phyloP scores from a whole-genome alignment of 2,329 filamentous ascomycete genomes.

The Diaporthe caulivora region DNA sequence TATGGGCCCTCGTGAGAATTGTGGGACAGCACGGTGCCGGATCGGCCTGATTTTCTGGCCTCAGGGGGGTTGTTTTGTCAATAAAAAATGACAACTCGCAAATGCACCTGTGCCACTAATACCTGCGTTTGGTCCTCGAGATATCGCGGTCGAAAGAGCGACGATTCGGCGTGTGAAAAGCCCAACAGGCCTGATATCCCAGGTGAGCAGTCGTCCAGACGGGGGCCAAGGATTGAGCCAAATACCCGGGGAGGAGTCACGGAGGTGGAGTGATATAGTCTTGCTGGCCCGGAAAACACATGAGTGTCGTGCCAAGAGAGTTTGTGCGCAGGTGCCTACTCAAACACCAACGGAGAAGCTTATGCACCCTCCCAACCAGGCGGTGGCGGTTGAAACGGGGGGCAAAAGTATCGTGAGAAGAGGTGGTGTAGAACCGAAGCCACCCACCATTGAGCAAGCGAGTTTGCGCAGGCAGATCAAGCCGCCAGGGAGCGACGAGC shows the following conservation, averaged over 20 bases:
- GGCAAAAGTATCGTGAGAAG: slow-evolving; percentile 8
- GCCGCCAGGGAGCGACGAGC: background rate
- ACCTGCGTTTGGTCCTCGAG: background rate
- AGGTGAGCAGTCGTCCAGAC: background rate
- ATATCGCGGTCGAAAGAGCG: background rate
- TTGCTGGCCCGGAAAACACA: background rate
- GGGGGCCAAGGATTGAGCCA: background rate
- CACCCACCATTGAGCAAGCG: background rate
- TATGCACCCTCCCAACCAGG: background rate
- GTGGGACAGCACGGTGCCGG: slow-evolving; percentile 26
- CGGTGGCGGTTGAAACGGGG: slow-evolving; percentile 13
- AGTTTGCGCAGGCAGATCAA: background rate
- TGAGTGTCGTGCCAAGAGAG: background rate
- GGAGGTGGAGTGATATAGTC: background rate
- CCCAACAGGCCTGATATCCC: background rate
- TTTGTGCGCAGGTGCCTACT: slow-evolving; percentile 4
- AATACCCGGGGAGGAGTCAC: background rate
- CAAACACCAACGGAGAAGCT: slow-evolving; percentile 11
- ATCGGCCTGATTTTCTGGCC: background rate
- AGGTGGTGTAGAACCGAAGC: background rate
- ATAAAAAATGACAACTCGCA: slow-evolving; percentile 4
- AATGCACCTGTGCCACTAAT: background rate
- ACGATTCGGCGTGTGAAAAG: background rate
- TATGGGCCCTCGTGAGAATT: background rate
- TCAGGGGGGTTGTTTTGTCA: background rate